Conservation (phyloP, 2,329 filamentous ascomycete genomes). For the Fusarium gaditjirri region DNA sequence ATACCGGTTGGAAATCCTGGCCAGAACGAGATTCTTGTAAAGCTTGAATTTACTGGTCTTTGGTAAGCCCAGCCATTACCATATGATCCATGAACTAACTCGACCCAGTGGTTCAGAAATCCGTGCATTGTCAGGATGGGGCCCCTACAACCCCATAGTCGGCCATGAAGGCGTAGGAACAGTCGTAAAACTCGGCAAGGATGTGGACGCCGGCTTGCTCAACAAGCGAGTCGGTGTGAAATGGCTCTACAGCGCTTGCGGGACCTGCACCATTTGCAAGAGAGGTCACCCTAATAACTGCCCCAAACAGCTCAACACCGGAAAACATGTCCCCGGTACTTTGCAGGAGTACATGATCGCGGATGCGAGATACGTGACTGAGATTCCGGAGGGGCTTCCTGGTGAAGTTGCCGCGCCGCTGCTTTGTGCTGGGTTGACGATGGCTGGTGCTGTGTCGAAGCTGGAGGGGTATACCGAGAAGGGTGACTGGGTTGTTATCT, state of each 20-base stretch:
- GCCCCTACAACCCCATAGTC: conserved; percentile 40
- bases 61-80: neutral
- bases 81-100: neutral
- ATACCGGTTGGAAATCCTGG: conserved; percentile 1
- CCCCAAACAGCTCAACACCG: conserved; percentile 53
- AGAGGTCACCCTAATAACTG: conserved; percentile 54
- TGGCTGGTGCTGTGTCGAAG: conserved; percentile 45
- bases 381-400: conserved; percentile 36
- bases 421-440: conserved; percentile 49
- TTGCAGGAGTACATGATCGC: conserved; percentile 48
- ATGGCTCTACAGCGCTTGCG: conserved; percentile 57
- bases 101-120: conserved; percentile 45
- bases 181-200: conserved; percentile 45
- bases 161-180: conserved; percentile 49
- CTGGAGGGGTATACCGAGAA: conserved; percentile 1
- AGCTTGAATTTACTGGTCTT: conserved; percentile 32
- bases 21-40: conserved; percentile 21
- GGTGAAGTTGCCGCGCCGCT: conserved; percentile 44
- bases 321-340: conserved; percentile 49
- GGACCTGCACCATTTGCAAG: conserved; percentile 50
- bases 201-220: conserved; percentile 43
- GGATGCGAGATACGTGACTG: conserved; percentile 43
- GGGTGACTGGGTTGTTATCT: conserved; percentile 47
- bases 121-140: conserved; percentile 45
- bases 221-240: conserved; percentile 55